Evolutionary conservation across 306 rosid species (phyloP).

Genomic region (Cyamopsis tetragonoloba): DNA sequence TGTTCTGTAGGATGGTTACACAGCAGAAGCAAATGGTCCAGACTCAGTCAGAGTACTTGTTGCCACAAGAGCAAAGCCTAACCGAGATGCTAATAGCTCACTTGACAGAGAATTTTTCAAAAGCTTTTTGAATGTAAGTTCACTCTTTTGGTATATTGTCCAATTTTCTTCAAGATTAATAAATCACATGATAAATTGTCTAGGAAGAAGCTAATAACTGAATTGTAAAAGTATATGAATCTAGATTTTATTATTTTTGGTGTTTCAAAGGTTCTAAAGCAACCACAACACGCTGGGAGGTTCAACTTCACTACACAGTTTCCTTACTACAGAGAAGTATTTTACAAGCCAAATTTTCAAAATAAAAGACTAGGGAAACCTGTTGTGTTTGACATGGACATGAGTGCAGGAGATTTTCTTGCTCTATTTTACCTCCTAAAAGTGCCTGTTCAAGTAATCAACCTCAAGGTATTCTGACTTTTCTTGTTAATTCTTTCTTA

Average conservation of each 20-base stretch:
- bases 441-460: conserved; percentile 68
- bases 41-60: conserved; percentile 80
- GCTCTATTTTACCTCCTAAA: conserved; percentile 79
- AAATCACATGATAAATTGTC: neutral
- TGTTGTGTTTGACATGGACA: conserved; percentile 90
- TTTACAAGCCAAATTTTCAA: conserved; percentile 57
- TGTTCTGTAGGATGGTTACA: conserved; percentile 77
- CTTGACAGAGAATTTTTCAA: conserved; percentile 69
- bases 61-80: conserved; percentile 85
- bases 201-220: neutral
- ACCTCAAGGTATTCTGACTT: conserved; percentile 60
- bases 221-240: neutral
- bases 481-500: conserved; percentile 17
- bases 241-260: neutral
- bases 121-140: conserved; percentile 67
- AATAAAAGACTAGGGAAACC: conserved; percentile 58
- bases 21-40: conserved; percentile 53
- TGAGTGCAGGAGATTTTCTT: conserved; percentile 95
- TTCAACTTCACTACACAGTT: conserved; percentile 72
- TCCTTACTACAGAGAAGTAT: conserved; percentile 65
- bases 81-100: conserved; percentile 42
- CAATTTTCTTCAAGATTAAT: neutral
- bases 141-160: neutral
- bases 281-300: conserved; percentile 45
- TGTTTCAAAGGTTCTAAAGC: conserved; percentile 37